These are phyloP conservation scores for Lavandula angustifolia DNA, from an alignment of 257 asterid species.

Conservation along the genomic window DNA sequence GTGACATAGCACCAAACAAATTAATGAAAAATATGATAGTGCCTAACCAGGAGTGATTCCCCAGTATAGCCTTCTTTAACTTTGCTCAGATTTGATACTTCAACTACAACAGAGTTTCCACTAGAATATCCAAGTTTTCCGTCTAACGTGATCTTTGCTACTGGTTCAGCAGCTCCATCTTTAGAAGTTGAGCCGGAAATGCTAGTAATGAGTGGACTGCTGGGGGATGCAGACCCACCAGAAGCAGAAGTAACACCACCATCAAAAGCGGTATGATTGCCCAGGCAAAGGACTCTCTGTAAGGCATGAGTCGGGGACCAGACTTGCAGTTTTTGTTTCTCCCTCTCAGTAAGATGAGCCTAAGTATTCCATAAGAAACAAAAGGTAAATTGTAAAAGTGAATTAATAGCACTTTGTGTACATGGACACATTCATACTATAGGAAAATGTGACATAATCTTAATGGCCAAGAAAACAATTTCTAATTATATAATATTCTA, in stretches of 20 bases:
- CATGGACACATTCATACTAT: slow-evolving; percentile 16
- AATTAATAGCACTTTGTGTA: slow-evolving; percentile 22
- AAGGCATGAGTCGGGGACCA: slow-evolving; percentile 98
- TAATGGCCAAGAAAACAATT: slow-evolving; percentile 8
- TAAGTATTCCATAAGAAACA: slow-evolving; percentile 35
- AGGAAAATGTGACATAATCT: slow-evolving; percentile 9
- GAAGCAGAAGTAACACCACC: slow-evolving; percentile 70
- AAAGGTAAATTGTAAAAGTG: slow-evolving; percentile 20
- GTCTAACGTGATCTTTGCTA: slow-evolving; percentile 75
- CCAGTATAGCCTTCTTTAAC: slow-evolving; percentile 98
- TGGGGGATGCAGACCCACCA: slow-evolving; percentile 90
- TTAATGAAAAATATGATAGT: slow-evolving; percentile 16
- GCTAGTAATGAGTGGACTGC: slow-evolving; percentile 90
- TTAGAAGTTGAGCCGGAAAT: slow-evolving; percentile 69
- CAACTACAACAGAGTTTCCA: slow-evolving; percentile 90
- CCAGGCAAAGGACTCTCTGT: slow-evolving; percentile 95
- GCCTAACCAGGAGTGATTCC: slow-evolving; percentile 88
- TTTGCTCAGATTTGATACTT: slow-evolving; percentile 96
- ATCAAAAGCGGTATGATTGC: slow-evolving; percentile 95
- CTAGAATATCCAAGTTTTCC: slow-evolving; percentile 88
- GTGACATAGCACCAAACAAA: slow-evolving; percentile 5
- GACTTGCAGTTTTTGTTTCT: slow-evolving; percentile 94
- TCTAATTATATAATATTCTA: slow-evolving; percentile 2
- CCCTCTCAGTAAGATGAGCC: slow-evolving; percentile 95
- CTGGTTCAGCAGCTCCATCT: slow-evolving; percentile 74